These are phyloP conservation scores for Mortierella antarctica DNA, from an alignment of 192 early-diverging fungal species.

Conservation along the genomic window DNA sequence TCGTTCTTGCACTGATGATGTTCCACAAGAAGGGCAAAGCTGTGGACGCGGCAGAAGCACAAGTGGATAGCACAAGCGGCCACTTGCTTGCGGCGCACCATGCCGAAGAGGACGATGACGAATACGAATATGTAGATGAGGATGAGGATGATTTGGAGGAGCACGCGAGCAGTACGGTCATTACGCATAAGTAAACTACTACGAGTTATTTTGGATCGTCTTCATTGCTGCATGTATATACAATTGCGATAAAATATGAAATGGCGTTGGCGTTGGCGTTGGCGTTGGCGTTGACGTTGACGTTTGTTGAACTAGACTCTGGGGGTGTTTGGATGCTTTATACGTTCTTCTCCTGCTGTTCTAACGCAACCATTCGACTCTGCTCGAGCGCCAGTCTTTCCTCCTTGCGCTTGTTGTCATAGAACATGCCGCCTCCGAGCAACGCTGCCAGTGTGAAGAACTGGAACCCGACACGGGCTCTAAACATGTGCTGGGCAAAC, in stretches of 20 bases:
- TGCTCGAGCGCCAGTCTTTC: constrained; percentile 31
- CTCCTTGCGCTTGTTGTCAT: constrained; percentile 54
- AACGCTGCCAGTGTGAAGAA: constrained; percentile 44
- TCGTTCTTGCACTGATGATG: constrained; percentile 89
- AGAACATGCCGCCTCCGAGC: constrained; percentile 43
- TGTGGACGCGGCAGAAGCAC: neutral
- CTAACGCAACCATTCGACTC: constrained; percentile 26
- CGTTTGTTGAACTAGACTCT: too few relatives aligned
- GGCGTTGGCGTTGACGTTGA: neutral
- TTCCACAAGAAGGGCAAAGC: constrained; percentile 76
- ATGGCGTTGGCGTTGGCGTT: neutral
- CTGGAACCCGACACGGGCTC: constrained; percentile 54
- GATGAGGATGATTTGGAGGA: constrained; percentile 45
- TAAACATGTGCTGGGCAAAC: constrained; percentile 53
- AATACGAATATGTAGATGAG: constrained; percentile 51
- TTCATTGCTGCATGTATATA: constrained; percentile 1
- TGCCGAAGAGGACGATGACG: constrained; percentile 45
- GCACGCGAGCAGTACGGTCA: neutral
- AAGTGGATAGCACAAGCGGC: constrained; percentile 1
- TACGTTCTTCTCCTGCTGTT: constrained; percentile 18
- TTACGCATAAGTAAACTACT: neutral
- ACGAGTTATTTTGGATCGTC: neutral
- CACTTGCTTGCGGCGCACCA: neutral
- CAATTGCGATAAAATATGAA: neutral
- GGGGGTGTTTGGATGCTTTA: neutral